These are phyloP conservation scores for Rhizopogon rudus DNA, from an alignment of 768 basidiomycete species.

Conservation along the genomic window DNA sequence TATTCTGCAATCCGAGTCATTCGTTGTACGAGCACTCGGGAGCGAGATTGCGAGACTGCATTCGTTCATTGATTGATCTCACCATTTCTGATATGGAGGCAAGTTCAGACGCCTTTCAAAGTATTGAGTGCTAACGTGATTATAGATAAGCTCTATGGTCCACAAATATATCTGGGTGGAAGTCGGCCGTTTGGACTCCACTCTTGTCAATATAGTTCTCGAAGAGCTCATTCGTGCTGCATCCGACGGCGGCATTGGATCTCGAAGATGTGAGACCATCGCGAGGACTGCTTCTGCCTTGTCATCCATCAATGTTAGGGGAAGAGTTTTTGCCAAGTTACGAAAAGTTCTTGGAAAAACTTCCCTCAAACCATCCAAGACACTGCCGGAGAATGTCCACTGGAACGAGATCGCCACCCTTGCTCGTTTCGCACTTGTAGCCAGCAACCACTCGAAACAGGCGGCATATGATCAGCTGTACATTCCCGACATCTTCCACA, in stretches of 20 bases:
- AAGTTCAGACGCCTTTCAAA: conserved; percentile 4
- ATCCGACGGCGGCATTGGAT: conserved; percentile 78
- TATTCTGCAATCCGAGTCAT: conserved; percentile 65
- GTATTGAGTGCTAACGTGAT: conserved; percentile 3
- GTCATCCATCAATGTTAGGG: conserved; percentile 73
- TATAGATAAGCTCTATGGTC: conserved; percentile 57
- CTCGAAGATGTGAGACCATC: conserved; percentile 68
- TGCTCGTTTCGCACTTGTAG: conserved; percentile 67
- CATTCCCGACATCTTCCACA: conserved; percentile 78
- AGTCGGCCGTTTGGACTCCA: conserved; percentile 62
- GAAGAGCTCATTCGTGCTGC: conserved; percentile 81
- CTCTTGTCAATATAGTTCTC: conserved; percentile 65
- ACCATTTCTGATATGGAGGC: conserved; percentile 74
- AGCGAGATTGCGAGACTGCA: conserved; percentile 72
- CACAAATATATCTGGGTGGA: conserved; percentile 78
- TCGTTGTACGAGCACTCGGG: conserved; percentile 68
- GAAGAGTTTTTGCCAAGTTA: conserved; percentile 70
- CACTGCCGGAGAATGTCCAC: conserved; percentile 63
- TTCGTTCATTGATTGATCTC: conserved; percentile 73
- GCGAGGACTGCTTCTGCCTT: conserved; percentile 69
- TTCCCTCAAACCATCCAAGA: conserved; percentile 55
- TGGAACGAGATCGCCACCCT: conserved; percentile 83
- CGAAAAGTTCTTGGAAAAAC: conserved; percentile 79
- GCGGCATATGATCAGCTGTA: conserved; percentile 68
- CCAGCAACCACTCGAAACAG: conserved; percentile 63